Evolutionary conservation across 805 yeast genomes (phyloP).

Genomic region (Candida saitoana): DNA sequence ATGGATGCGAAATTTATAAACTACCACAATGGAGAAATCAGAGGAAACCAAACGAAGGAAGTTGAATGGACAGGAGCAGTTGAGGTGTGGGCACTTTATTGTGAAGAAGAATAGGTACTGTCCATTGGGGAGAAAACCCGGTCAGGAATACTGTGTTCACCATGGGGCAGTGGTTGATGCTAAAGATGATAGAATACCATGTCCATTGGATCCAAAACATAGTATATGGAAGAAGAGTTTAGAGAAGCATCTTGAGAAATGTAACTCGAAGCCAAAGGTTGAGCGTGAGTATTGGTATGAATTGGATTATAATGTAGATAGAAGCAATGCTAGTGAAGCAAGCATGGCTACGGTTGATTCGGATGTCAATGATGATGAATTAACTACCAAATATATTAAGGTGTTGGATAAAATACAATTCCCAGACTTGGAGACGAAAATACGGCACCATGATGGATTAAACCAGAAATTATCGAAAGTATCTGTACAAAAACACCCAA

Average conservation of each 20-base stretch:
- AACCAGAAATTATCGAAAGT: slow-evolving; percentile 43
- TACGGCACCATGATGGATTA: slow-evolving; percentile 27
- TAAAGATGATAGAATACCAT: slow-evolving; percentile 50
- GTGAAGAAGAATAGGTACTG: slow-evolving; percentile 53
- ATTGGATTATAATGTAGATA: slow-evolving; percentile 41
- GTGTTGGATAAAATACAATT: slow-evolving; percentile 12
- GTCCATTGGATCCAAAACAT: slow-evolving; percentile 77
- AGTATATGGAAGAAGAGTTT: slow-evolving; percentile 62
- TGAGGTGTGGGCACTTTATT: slow-evolving; percentile 47
- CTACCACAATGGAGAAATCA: slow-evolving; percentile 5
- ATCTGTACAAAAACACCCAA: slow-evolving; percentile 66
- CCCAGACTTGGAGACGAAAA: slow-evolving; percentile 15
- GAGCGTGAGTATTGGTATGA: slow-evolving; percentile 48
- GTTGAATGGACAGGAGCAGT: slow-evolving; percentile 4
- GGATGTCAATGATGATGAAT: slow-evolving; percentile 3
- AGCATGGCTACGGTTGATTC: background rate
- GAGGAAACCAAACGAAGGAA: slow-evolving; percentile 9
- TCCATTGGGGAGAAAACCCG: slow-evolving; percentile 53
- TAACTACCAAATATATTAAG: slow-evolving; percentile 16
- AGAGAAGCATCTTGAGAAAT: slow-evolving; percentile 53
- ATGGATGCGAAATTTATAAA: background rate
- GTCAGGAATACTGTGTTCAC: slow-evolving; percentile 55
- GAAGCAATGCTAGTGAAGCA: background rate
- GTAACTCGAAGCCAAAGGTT: slow-evolving; percentile 45
- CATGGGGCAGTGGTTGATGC: slow-evolving; percentile 38